Conservation (phyloP, 805 yeast species). For the Candida silvatica region DNA sequence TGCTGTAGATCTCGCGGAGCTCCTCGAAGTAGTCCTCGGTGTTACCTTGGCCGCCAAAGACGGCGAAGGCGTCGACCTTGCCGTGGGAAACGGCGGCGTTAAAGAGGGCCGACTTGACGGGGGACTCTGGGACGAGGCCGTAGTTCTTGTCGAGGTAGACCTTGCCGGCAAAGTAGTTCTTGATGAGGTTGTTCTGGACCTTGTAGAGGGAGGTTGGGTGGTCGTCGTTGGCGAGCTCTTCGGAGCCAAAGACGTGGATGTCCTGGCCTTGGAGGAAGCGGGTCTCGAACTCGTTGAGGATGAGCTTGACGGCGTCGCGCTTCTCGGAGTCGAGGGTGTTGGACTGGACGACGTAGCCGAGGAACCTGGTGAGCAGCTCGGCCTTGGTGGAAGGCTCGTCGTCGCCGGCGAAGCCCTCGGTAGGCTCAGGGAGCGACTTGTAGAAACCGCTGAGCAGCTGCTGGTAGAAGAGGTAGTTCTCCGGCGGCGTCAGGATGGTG, state of each 20-base stretch:
- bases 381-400: conserved; percentile 83
- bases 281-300: conserved; percentile 77
- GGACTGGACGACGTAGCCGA: conserved; percentile 52
- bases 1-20: conserved; percentile 72
- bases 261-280: conserved; percentile 69
- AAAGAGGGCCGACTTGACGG: conserved; percentile 36
- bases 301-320: conserved; percentile 54
- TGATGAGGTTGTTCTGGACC: conserved; percentile 60
- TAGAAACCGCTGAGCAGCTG: conserved; percentile 83
- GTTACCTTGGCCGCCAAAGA: conserved; percentile 99
- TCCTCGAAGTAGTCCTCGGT: conserved; percentile 97
- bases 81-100: conserved; percentile 51
- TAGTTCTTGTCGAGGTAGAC: conserved; percentile 20
- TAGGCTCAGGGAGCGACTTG: conserved; percentile 66
- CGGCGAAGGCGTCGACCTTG: conserved; percentile 63
- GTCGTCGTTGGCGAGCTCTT: conserved; percentile 46
- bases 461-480: conserved; percentile 68
- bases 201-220: conserved; percentile 63
- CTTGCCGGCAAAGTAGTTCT: conserved; percentile 55
- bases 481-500: conserved; percentile 78
- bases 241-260: conserved; percentile 83
- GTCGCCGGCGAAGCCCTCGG: conserved; percentile 80
- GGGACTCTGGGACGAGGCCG: conserved; percentile 10
- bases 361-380: conserved; percentile 75
- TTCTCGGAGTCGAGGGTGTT: conserved; percentile 21